A percentile compares a stretch with the other conserved stretches of the same genome.
phyloP scores from a whole-genome alignment of 192 early-diverging fungal genomes.

The Powellomyces hirtus region DNA sequence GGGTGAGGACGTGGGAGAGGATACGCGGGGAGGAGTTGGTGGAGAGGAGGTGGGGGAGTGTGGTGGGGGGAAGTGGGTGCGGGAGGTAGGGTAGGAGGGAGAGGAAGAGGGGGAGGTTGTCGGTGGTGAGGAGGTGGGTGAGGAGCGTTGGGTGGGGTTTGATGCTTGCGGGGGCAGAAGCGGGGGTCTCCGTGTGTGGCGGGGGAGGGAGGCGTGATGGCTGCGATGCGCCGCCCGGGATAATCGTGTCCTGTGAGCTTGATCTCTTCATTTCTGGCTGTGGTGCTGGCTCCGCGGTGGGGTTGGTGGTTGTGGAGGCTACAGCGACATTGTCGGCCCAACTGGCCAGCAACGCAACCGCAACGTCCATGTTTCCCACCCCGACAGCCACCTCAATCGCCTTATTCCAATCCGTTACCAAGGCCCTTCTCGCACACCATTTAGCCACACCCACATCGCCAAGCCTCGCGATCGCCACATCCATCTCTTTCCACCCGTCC shows the following conservation, averaged over 20 bases:
- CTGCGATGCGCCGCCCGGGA: background rate
- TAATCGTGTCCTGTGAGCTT: background rate
- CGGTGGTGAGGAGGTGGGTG: background rate
- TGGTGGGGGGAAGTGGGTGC: background rate
- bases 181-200: background rate
- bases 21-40: background rate
- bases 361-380: background rate
- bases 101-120: background rate
- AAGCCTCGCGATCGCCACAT: background rate
- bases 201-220: background rate
- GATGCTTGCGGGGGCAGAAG: background rate
- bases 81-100: background rate
- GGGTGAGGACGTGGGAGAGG: background rate
- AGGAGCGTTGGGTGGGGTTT: background rate
- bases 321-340: background rate
- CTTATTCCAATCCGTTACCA: background rate
- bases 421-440: slow-evolving; percentile 4
- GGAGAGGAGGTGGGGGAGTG: slow-evolving; percentile 1
- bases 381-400: background rate
- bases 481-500: background rate
- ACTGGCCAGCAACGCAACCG: background rate
- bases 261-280: background rate
- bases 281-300: background rate
- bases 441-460: background rate
- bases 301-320: background rate